phyloP scores from a whole-genome alignment of 2,329 filamentous ascomycete species.

The Alternaria postmessia region DNA sequence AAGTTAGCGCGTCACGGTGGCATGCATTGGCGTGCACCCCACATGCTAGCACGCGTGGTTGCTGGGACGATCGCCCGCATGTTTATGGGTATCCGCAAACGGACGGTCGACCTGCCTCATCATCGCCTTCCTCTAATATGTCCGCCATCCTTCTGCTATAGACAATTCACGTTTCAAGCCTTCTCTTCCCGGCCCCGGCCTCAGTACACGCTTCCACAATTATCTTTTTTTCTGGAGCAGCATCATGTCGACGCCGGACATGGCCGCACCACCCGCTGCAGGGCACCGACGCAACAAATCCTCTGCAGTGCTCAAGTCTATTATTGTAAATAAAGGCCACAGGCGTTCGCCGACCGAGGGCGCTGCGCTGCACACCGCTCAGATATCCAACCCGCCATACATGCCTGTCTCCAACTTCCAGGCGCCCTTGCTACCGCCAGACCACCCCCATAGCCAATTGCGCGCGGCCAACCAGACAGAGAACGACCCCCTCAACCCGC shows the following conservation, averaged over 20 bases:
- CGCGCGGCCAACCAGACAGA: constrained; percentile 39
- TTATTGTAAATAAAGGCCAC: constrained; percentile 58
- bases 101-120: constrained; percentile 18
- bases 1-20: constrained; percentile 10
- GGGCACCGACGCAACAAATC: constrained; percentile 53
- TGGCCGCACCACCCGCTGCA: constrained; percentile 29
- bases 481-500: constrained; percentile 49
- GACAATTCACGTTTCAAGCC: constrained; percentile 26
- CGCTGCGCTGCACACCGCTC: constrained; percentile 36
- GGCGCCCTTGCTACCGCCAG: constrained; percentile 58
- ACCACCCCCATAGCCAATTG: constrained; percentile 57
- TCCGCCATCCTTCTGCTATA: constrained; percentile 32
- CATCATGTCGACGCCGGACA: constrained; percentile 35
- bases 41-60: constrained; percentile 22
- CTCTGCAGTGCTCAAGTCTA: constrained; percentile 59
- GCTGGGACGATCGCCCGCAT: constrained; percentile 25
- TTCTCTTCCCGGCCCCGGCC: constrained; percentile 22
- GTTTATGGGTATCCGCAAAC: constrained; percentile 26
- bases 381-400: constrained; percentile 24
- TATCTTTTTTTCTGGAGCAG: constrained; percentile 13
- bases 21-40: constrained; percentile 21
- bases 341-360: constrained; percentile 57
- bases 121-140: constrained; percentile 32
- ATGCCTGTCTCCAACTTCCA: constrained; percentile 35
- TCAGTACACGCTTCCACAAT: constrained; percentile 10